A percentile compares a stretch with the other conserved stretches of the same genome.
These are phyloP conservation scores for Daldinia concentrica DNA, from an alignment of 495 filamentous ascomycete species.

Conservation along the genomic window DNA sequence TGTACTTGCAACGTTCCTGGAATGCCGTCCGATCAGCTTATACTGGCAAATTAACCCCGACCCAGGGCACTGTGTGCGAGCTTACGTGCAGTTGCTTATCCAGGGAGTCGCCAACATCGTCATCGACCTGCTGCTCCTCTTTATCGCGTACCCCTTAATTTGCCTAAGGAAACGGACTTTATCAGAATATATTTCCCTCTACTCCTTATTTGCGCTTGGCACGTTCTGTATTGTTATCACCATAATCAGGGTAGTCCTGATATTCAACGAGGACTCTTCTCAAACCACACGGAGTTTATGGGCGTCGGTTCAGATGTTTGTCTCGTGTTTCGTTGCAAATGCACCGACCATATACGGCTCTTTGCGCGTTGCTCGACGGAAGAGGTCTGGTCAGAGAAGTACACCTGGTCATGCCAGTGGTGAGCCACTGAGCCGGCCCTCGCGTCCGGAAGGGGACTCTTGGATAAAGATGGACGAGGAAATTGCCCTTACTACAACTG, in stretches of 20 bases:
- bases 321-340: constrained; percentile 57
- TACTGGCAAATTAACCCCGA: constrained; percentile 57
- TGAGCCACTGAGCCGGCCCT: constrained; percentile 16
- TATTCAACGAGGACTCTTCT: constrained; percentile 44
- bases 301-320: constrained; percentile 55
- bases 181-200: constrained; percentile 50
- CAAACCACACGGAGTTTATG: constrained; percentile 55
- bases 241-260: constrained; percentile 51
- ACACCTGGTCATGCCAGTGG: constrained; percentile 3
- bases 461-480: constrained; percentile 45
- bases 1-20: constrained; percentile 54
- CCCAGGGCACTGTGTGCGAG: constrained; percentile 53
- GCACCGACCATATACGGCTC: constrained; percentile 53
- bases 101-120: constrained; percentile 54
- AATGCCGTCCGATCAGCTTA: constrained; percentile 55
- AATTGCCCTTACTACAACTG: constrained; percentile 8
- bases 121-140: constrained; percentile 56
- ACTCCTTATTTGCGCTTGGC: constrained; percentile 52
- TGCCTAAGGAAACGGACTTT: constrained; percentile 45
- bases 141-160: constrained; percentile 54
- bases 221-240: constrained; percentile 56
- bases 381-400: constrained; percentile 28
- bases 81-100: constrained; percentile 52
- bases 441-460: constrained; percentile 26
- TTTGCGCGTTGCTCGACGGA: constrained; percentile 37